Evolutionary conservation across 768 basidiomycete species (phyloP), one percentile per base, ranked within the genome.

Genomic region (Suillus subluteus): DNA sequence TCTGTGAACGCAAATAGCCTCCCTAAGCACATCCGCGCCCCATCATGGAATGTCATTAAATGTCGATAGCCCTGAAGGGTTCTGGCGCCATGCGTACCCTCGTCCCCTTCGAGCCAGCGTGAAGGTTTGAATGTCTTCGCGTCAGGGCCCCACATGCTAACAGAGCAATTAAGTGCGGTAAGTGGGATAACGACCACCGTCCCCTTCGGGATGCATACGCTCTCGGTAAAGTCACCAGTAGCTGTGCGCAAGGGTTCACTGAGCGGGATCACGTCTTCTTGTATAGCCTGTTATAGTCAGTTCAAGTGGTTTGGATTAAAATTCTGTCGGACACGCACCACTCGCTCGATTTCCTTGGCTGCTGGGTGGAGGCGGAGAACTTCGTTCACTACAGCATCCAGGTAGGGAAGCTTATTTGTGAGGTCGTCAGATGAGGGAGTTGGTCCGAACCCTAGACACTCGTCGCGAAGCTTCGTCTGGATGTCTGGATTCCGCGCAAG

Each of bases 11-110:
- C 82, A 66, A 84, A 84, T 16, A 71, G 73, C 52, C 78, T 80
- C 18, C 84, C 84, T 16, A 83, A 73, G 68, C 84, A 86, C n/a
- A 74, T 78, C 43, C 83, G 73, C 3, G 81, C 80, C 0, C 84
- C 84, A 63, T 85, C 83, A 2, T 76, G 68, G 66, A 85, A 84
- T 1, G 81, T 82, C 64, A 82, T 73, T 3, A 84, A 58, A 40
- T 84, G 83, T 18, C 75, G 72, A 52, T 80, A 76, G 2, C 80
- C 79, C 40, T 78, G 78, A 44, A 81, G 70, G 40, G 78, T 78
- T 41, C 40, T 65, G 44, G 67, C 68, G 4, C 23, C n/a, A 4
- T 40, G 58, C 15, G 72, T 68, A 4, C 76, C 69, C 1, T 79
- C 77, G 13, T 52, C 68, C 18, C 73, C 73, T 6, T 70, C 64